A percentile compares a stretch with the other conserved stretches of the same genome.
Conservation (phyloP, 2,329 filamentous ascomycete species). For the Aureobasidium sp. region DNA sequence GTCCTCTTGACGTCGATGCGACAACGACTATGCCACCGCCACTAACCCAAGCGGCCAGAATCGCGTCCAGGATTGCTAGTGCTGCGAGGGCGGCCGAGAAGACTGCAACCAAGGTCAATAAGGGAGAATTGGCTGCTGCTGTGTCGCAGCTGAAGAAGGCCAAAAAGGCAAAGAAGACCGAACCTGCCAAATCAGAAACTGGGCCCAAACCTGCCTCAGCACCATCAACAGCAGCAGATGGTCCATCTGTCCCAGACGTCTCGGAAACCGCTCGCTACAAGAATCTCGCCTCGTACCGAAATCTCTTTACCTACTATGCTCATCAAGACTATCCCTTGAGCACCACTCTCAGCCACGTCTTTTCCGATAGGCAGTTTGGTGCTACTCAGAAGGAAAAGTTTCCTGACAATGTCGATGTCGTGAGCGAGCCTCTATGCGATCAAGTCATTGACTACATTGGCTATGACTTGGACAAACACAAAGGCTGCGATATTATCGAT, state of each 20-base stretch:
- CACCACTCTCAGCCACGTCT: background rate
- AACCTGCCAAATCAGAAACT: background rate
- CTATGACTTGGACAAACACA: constrained; percentile 59
- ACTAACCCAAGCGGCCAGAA: background rate
- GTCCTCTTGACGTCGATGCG: background rate
- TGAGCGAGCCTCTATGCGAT: constrained; percentile 47
- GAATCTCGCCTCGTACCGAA: background rate
- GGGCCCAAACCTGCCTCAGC: too few relatives aligned
- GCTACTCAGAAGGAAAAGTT: background rate
- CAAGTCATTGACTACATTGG: constrained; percentile 65
- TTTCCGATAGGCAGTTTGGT: background rate
- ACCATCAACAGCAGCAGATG: background rate
- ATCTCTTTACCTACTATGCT: background rate
- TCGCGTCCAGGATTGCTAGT: background rate
- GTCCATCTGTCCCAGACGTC: background rate
- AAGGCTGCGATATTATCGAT: constrained; percentile 79
- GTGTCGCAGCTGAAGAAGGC: background rate
- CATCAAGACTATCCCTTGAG: constrained; percentile 10
- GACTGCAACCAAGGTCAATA: background rate
- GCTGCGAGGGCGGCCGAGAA: constrained; percentile 3
- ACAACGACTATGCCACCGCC: constrained; percentile 1
- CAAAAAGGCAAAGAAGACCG: background rate
- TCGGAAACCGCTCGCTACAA: background rate
- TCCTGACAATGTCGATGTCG: constrained; percentile 25
- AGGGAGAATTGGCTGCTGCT: background rate